These are phyloP conservation scores for Alternaria consortialis DNA, from an alignment of 2,329 filamentous ascomycete genomes.

Conservation along the genomic window DNA sequence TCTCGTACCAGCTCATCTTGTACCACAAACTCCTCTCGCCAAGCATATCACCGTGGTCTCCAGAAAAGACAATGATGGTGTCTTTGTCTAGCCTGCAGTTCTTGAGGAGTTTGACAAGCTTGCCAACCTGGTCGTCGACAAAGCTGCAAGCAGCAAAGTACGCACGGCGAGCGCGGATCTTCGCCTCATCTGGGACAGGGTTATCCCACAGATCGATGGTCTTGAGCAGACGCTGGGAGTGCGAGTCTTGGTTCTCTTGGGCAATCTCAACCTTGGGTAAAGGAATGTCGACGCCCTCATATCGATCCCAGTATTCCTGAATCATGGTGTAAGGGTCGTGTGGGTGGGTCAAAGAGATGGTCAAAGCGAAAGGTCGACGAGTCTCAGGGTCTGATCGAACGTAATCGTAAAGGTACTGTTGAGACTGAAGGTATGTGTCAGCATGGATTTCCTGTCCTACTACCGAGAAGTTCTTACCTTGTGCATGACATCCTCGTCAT, in stretches of 20 bases:
- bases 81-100: constrained; percentile 82
- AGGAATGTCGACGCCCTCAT: constrained; percentile 87
- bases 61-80: constrained; percentile 91
- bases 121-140: constrained; percentile 90
- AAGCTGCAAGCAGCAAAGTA: constrained; percentile 96
- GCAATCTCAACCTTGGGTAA: constrained; percentile 80
- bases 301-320: constrained; percentile 90
- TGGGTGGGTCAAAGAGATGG: constrained; percentile 91
- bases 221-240: constrained; percentile 86
- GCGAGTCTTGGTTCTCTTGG: constrained; percentile 82
- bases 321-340: constrained; percentile 96
- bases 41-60: constrained; percentile 95
- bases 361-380: constrained; percentile 81
- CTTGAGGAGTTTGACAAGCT: constrained; percentile 78
- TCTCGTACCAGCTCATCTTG: constrained; percentile 98
- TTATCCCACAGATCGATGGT: constrained; percentile 88
- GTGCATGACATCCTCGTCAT: constrained; percentile 96
- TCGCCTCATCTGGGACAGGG: constrained; percentile 83
- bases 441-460: background rate
- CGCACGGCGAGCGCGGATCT: constrained; percentile 83
- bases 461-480: constrained; percentile 54
- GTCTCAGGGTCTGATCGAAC: constrained; percentile 78
- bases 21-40: constrained; percentile 93
- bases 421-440: constrained; percentile 59
- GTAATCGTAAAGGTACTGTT: constrained; percentile 89